Evolutionary conservation across 2,329 filamentous ascomycete species (phyloP).

Genomic region (Aspergillus aculeatinus): DNA sequence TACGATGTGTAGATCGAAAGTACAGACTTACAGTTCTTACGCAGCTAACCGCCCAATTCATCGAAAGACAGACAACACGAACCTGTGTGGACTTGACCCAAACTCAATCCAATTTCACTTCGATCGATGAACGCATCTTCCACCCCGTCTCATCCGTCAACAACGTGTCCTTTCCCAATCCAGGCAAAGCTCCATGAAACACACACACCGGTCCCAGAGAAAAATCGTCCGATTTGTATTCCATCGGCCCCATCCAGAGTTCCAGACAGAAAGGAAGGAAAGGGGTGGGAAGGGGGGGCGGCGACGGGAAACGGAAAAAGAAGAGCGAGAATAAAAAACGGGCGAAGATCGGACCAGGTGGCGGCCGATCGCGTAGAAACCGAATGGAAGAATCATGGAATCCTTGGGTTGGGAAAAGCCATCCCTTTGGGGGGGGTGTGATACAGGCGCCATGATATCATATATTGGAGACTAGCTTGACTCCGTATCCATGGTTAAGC

Average conservation of each 20-base stretch:
- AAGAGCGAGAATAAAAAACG: not conserved
- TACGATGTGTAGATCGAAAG: not conserved
- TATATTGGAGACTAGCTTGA: not conserved
- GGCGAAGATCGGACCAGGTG: not conserved
- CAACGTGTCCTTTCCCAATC: conserved; percentile 5
- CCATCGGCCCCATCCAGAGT: not conserved
- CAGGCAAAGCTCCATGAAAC: not conserved
- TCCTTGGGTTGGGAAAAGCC: not conserved
- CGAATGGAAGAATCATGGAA: not conserved
- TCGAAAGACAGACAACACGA: not conserved
- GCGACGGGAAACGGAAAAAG: not conserved
- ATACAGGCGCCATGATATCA: conserved; percentile 8
- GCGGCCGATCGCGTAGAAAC: not conserved
- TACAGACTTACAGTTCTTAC: not conserved
- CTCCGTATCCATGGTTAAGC: conserved; percentile 18
- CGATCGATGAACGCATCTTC: conserved; percentile 1
- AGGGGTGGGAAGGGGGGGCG: no score
- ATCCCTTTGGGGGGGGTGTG: not conserved
- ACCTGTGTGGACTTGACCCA: not conserved
- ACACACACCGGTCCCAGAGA: not conserved
- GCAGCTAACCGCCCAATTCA: not conserved
- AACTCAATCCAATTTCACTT: not conserved
- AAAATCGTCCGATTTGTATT: not conserved
- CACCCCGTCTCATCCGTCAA: conserved; percentile 4
- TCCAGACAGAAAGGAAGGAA: not conserved